phyloP scores from a whole-genome alignment of 805 yeast species.

The Starmerella bombicola region DNA sequence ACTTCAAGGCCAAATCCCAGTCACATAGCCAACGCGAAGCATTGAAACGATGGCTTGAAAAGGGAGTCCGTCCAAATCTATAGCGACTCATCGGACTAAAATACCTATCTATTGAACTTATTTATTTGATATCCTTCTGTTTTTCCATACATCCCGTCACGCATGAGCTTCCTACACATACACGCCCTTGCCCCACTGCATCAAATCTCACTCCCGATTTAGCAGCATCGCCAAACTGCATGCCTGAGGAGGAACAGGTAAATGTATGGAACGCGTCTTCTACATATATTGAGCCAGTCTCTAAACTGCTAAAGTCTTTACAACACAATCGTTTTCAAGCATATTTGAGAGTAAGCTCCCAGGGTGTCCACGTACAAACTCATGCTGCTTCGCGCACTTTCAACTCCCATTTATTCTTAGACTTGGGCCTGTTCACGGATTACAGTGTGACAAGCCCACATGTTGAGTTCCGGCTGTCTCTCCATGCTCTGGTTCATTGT shows the following conservation, averaged over 20 bases:
- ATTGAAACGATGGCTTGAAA: slow-evolving; percentile 15
- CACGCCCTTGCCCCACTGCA: too few species aligned
- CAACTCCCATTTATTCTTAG: slow-evolving; percentile 17
- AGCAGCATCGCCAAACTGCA: too few species aligned
- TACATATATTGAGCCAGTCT: slow-evolving; percentile 14
- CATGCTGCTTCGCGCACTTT: slow-evolving; percentile 15
- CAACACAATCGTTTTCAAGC: slow-evolving; percentile 7
- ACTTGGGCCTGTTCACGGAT: slow-evolving; percentile 16
- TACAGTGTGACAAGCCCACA: slow-evolving; percentile 8
- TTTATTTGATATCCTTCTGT: background rate
- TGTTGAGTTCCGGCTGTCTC: slow-evolving; percentile 8
- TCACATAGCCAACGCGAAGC: slow-evolving; percentile 8
- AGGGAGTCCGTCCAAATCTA: slow-evolving; percentile 1
- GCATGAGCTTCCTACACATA: too few species aligned
- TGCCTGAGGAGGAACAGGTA: too few species aligned
- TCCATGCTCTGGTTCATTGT: slow-evolving; percentile 16
- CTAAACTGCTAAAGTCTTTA: slow-evolving; percentile 15
- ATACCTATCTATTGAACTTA: background rate
- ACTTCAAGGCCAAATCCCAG: background rate
- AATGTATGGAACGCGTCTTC: slow-evolving; percentile 21
- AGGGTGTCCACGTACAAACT: slow-evolving; percentile 13
- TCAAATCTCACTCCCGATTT: too few species aligned
- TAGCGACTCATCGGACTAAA: too few species aligned
- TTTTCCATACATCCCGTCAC: too few species aligned
- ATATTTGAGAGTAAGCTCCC: slow-evolving; percentile 3